A percentile compares a stretch with the other conserved stretches of the same genome.
Conservation (phyloP, 2,329 filamentous ascomycete species). For the Akanthomyces lecanii region DNA sequence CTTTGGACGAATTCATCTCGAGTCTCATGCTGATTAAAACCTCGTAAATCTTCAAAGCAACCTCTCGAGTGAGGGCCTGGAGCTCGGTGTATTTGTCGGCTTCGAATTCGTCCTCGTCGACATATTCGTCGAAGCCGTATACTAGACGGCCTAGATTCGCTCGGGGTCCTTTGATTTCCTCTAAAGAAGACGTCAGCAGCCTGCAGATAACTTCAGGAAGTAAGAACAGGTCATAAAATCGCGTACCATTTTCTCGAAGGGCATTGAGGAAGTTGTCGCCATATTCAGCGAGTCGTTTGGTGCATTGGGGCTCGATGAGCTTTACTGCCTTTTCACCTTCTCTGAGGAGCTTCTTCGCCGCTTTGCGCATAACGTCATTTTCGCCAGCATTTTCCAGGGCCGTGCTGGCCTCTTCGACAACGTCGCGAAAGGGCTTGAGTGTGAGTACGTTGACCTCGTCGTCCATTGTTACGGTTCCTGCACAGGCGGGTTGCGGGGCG, state of each 20-base stretch:
- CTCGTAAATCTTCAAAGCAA: conserved; percentile 46
- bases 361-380: conserved; percentile 44
- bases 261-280: conserved; percentile 46
- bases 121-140: conserved; percentile 55
- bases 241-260: conserved; percentile 51
- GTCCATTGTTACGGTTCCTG: conserved; percentile 31
- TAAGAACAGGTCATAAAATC: too few relatives aligned
- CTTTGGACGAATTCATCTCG: conserved; percentile 29
- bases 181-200: conserved; percentile 28
- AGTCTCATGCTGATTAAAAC: conserved; percentile 53
- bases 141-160: conserved; percentile 46
- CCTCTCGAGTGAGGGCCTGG: conserved; percentile 43
- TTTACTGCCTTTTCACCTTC: conserved; percentile 48
- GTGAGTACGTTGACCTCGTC: conserved; percentile 41
- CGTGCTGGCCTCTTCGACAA: conserved; percentile 46
- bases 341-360: conserved; percentile 43
- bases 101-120: conserved; percentile 49
- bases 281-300: conserved; percentile 35
- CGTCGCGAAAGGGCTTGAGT: conserved; percentile 47
- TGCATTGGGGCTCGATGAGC: conserved; percentile 25
- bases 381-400: conserved; percentile 46
- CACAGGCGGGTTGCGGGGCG: background rate
- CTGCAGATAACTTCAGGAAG: too few relatives aligned
- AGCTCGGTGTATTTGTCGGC: conserved; percentile 45
- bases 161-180: conserved; percentile 46